Evolutionary conservation across 148 eudicot species (phyloP).

Genomic region (Vaccinium myrtillus): DNA sequence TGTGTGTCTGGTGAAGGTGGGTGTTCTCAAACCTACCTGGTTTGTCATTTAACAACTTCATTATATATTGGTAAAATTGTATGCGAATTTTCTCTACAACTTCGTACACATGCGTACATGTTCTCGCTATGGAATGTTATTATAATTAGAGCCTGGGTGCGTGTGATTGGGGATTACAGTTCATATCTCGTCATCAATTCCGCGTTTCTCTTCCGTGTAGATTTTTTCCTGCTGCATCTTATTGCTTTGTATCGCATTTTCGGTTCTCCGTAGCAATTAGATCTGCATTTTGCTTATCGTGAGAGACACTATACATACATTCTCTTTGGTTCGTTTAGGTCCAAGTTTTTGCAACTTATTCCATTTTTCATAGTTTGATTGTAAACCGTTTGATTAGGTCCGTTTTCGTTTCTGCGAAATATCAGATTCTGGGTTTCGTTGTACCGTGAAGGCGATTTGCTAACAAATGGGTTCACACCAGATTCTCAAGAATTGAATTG

Average conservation of each 20-base stretch:
- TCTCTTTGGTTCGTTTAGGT: not conserved
- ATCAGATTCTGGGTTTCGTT: not conserved
- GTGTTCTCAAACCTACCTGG: not conserved
- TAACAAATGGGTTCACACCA: not conserved
- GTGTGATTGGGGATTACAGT: not conserved
- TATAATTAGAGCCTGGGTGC: not conserved
- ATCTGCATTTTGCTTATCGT: not conserved
- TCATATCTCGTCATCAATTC: conserved; percentile 3
- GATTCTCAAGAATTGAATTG: not conserved
- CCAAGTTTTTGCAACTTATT: not conserved
- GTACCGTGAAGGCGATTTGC: not conserved
- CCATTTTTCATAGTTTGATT: not conserved
- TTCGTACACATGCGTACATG: not conserved
- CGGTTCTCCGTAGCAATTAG: not conserved
- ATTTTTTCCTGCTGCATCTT: not conserved
- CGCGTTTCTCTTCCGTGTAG: not conserved
- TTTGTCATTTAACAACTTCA: not conserved
- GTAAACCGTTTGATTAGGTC: not conserved
- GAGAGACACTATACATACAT: not conserved
- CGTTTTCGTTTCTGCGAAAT: not conserved
- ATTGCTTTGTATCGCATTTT: not conserved
- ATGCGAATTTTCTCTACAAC: not conserved
- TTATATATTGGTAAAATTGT: not conserved
- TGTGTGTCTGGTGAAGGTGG: not conserved
- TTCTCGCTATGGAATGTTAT: too few species aligned